Evolutionary conservation across 1,139 yeast genomes (phyloP), one percentile per base, ranked within the genome.

Genomic region (Candida pseudocylindracea): DNA sequence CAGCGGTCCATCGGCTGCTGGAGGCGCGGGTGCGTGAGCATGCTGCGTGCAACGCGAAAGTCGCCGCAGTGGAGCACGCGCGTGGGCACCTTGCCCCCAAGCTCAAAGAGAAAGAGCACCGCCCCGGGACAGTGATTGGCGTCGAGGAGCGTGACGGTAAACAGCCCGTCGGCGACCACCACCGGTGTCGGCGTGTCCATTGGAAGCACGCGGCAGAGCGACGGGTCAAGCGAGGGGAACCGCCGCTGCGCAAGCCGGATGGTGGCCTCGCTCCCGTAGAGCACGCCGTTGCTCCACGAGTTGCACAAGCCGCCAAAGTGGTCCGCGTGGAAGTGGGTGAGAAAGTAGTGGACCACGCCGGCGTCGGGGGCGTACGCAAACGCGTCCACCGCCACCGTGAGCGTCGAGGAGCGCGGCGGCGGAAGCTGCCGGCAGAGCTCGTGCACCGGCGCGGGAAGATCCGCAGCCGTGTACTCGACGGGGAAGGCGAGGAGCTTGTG

Each of bases 71-170:
- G 98, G 29, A 88, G 50, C 1, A 67, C 57, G 29, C 55, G 49
- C 31, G 57, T 43, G 34, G 40, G 42, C 26, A 33, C 36, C 2
- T 50, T 48, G 31, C 48, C 45, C 15, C 38, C n/a, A 10, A 51
- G 43, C 43, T 74, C 75, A 42, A 80, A 75, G 12, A 83, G 51
- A 38, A 83, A 76, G 1, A 88, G 66, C 0, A 70, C 81, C 1
- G 95, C 80, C 2, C 98, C 98, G 1, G 96, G 96, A 49, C 98
- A 88, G 50, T 88, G 98, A 42, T 88, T 85, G 1, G 96, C 98
- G 39, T 79, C 80, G 8, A 76, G 52, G 8, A 73, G 57, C 0
- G 72, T 63, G 0, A 80, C 83, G 32, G 60, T 59, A 1, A 80
- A 49, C 1, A 29, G 36, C 32, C 40, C 49, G 7, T 37, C 32